Base-by-base conservation (phyloP, 2,329 filamentous ascomycete species). In the Didymella glomerata region DNA sequence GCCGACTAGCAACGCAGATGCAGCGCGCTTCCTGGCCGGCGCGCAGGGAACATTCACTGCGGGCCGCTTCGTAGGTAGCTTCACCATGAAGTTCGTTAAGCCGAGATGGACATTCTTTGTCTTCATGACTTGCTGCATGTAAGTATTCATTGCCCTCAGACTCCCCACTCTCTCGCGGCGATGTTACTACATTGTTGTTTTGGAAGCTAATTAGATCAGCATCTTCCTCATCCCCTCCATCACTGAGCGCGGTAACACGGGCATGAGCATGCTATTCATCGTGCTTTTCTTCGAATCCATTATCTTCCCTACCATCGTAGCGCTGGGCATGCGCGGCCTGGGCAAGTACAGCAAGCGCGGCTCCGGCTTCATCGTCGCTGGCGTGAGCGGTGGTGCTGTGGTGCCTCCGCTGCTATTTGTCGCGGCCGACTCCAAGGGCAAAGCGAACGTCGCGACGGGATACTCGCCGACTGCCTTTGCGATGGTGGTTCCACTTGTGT, bases 201-300 rank as follows among this genome's bases (percentile, higher is more conserved):
- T 93, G 88, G 4, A 7, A 6, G 79, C 78, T 93, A 61, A 84
- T 1, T 72, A 79, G 32, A 86, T 85, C 66, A 55, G 51, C 72
- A 81, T 90, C 44, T 79, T 91, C 66, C 77, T 83, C 50, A 78
- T 83, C 6, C 80, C 83, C 0, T 75, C 82, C 11, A 85, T 87
- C 57, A 82, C 78, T 6, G 80, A 83, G n/a, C 74, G 72, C 16
- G 84, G 82, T 28, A 81, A 83, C 54, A 76, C 79, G 0, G 84
- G 84, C 16, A 81, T 88, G 56, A 81, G 86, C n/a, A 88, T 91
- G 64, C 79, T 90, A 2, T 81, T 88, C 38, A 68, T 93, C 27
- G 90, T 90, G 63, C 88, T 92, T 65, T 92, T 96, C 76, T 92
- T 91, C 70, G 91, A 94, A 75, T 90, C 89, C 0, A 91, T 92